Evolutionary conservation across 441 rosid genomes (phyloP).

Genomic region (Arabidopsis hybrid): DNA sequence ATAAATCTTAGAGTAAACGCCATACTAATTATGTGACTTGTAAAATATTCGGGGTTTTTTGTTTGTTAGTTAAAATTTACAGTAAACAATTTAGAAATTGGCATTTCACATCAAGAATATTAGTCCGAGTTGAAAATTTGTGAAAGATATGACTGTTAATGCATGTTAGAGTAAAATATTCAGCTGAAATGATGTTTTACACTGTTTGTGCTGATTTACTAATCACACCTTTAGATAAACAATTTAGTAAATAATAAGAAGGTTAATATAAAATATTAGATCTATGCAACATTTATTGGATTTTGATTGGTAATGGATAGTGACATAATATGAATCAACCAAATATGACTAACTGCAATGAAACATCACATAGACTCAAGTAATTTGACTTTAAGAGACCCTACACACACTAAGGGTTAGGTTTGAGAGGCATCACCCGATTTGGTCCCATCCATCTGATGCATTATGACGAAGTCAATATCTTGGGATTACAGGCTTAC

Average conservation of each 20-base stretch:
- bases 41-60: not conserved
- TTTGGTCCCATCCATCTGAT: constrained; percentile 32
- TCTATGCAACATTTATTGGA: not conserved
- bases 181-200: no score
- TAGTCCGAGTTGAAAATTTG: no score
- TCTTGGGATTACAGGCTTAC: constrained; percentile 17
- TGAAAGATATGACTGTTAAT: no score
- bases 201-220: no score
- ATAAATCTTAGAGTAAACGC: not conserved
- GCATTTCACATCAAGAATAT: not conserved
- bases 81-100: not conserved
- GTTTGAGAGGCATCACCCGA: constrained; percentile 28
- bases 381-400: constrained; percentile 22
- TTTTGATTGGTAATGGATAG: not conserved
- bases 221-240: no score
- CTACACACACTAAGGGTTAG: constrained; percentile 32
- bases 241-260: no score
- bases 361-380: constrained; percentile 29
- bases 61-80: not conserved
- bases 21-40: not conserved
- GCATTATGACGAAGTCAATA: constrained; percentile 21
- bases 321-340: not conserved
- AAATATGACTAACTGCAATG: constrained; percentile 14
- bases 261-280: no score
- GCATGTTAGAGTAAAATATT: no score